Base-by-base conservation (phyloP, 2,329 filamentous ascomycete species). In the Diplodia seriata region DNA sequence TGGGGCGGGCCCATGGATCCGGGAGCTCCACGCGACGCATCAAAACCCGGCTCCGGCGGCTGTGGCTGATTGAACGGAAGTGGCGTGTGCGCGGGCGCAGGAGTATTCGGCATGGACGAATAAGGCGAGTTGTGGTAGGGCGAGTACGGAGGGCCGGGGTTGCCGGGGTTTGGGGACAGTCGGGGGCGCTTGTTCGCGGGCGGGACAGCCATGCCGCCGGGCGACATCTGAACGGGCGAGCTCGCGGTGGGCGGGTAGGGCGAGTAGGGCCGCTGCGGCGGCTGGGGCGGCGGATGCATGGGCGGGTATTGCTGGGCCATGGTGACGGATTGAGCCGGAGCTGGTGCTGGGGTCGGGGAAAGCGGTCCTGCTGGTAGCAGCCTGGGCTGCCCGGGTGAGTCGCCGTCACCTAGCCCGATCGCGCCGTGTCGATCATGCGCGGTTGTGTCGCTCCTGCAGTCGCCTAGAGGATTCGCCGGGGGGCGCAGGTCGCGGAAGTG, bases 151-250 rank as follows among this genome's bases (percentile, higher is more conserved):
- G 66, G 67, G 7, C 68, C 55, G 73, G 76, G 64, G 73, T 77
- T 70, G 7, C 68, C 55, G 73, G 76, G 64, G 73, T 77, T 70
- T 72, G 74, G 67, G 75, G 70, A 77, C 6, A 76, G 84, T 63
- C 90, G 89, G n/a, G 84, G 81, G 40, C 89, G 86, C 68, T 77
- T 76, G 68, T 89, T 89, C 63, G 90, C 87, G 18, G 91, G 89
- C 59, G 91, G 91, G 59, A 90, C 86, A 79, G 90, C 81, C 76
- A 80, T 79, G 75, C 78, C 74, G 38, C 85, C 82, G 26, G 85
- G 81, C 61, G 83, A 85, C 66, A 68, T 68, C 55, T 67, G 65
- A 23, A 67, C 55, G 33, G 66, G 88, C 71, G 76, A 73, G 73
- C 76, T 77, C 15, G 73, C 71, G 8, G 71, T 73, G 62, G 77